Percentiles rank a stretch among this genome's conserved stretches.
phyloP scores from a whole-genome alignment of 495 filamentous ascomycete species.

The Thermochaetoides thermophila region DNA sequence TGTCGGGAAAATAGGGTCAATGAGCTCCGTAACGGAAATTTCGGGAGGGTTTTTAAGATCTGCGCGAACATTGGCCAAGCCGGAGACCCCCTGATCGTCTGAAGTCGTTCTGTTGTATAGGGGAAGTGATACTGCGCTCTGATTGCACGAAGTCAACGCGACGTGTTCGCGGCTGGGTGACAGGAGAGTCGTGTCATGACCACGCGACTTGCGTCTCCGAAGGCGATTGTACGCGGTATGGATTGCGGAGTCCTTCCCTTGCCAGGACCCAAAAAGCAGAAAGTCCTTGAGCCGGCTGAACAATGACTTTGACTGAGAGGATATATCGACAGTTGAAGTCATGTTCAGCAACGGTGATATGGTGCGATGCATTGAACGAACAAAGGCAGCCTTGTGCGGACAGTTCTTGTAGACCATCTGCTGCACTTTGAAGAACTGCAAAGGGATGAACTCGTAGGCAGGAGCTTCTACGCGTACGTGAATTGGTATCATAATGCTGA shows the following conservation, averaged over 20 bases:
- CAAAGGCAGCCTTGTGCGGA: conserved; percentile 28
- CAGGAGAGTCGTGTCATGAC: neutral
- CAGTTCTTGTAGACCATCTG: conserved; percentile 31
- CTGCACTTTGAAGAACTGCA: conserved; percentile 35
- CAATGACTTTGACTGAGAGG: neutral
- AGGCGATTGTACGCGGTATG: neutral
- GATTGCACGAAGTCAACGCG: conserved; percentile 4
- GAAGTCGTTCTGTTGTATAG: conserved; percentile 2
- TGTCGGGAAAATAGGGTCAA: neutral
- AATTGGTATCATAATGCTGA: conserved; percentile 32
- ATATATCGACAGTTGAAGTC: conserved; percentile 8
- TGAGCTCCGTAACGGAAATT: neutral
- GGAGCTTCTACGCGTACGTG: conserved; percentile 20
- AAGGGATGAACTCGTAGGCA: conserved; percentile 28
- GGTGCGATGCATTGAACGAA: conserved; percentile 30
- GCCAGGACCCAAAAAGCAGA: neutral
- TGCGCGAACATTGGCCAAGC: conserved; percentile 37
- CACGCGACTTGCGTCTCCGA: neutral
- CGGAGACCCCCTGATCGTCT: conserved; percentile 35
- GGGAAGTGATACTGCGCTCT: conserved; percentile 5
- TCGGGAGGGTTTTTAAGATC: neutral
- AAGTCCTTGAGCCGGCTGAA: conserved; percentile 2
- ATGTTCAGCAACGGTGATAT: conserved; percentile 28
- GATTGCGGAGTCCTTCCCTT: neutral
- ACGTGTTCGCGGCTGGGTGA: conserved; percentile 9